A percentile compares a stretch with the other conserved stretches of the same genome.
Evolutionary conservation across 129 eudicot species (phyloP).

Genomic region (Pulicaria dysenterica): DNA sequence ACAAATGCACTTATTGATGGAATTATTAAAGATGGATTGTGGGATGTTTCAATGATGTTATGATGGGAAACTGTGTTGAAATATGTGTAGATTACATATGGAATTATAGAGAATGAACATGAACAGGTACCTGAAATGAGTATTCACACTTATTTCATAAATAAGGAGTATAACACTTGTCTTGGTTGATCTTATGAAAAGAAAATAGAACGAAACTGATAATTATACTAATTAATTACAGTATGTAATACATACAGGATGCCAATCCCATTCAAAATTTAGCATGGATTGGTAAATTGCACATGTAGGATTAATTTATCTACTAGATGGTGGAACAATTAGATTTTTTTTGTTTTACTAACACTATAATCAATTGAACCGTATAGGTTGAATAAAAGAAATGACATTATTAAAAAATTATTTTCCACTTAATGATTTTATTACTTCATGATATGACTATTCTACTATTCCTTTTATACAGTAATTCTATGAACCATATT

Average conservation of each 20-base stretch:
- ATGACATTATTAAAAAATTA: too few relatives aligned
- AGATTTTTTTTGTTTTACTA: neutral
- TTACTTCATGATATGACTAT: too few relatives aligned
- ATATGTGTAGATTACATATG: conserved; percentile 85
- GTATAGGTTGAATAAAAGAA: conserved; percentile 91
- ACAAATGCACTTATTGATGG: conserved; percentile 96
- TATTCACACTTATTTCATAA: conserved; percentile 50
- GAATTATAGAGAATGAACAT: conserved; percentile 72
- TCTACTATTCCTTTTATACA: too few relatives aligned
- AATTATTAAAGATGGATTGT: conserved; percentile 84
- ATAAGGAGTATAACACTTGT: conserved; percentile 6
- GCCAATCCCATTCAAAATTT: conserved; percentile 89
- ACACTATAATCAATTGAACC: conserved; percentile 21
- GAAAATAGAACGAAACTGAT: neutral
- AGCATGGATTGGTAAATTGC: conserved; percentile 90
- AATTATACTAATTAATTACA: too few relatives aligned
- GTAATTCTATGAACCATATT: too few relatives aligned
- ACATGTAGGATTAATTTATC: conserved; percentile 57
- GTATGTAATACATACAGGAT: conserved; percentile 48
- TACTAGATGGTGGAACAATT: conserved; percentile 21
- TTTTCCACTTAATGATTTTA: too few relatives aligned
- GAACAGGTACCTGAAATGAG: conserved; percentile 61
- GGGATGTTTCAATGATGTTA: conserved; percentile 87
- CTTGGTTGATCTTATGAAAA: conserved; percentile 3
- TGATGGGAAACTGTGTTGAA: conserved; percentile 94